These are phyloP conservation scores for Penicillium hesseltinei DNA, from an alignment of 2,329 filamentous ascomycete genomes.

Conservation along the genomic window DNA sequence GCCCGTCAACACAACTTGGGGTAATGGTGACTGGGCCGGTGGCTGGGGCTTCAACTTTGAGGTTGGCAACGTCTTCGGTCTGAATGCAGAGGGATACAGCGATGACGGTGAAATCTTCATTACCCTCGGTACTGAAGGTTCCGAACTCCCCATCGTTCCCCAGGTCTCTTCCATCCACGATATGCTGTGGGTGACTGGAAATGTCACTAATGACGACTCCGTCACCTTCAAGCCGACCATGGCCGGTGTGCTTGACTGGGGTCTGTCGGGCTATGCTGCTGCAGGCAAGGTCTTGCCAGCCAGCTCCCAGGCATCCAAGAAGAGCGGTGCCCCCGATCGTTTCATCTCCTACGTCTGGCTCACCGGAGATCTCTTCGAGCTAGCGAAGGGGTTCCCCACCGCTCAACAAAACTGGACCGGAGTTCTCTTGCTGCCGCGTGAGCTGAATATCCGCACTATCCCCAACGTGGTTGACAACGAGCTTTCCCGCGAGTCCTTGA, in stretches of 20 bases:
- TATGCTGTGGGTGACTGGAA: constrained; percentile 20
- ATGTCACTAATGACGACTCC: constrained; percentile 4
- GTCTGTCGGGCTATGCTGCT: constrained; percentile 17
- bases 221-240: constrained; percentile 18
- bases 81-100: constrained; percentile 18
- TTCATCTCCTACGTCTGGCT: constrained; percentile 21
- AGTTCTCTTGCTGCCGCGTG: constrained; percentile 15
- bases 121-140: constrained; percentile 20
- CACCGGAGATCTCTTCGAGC: constrained; percentile 15
- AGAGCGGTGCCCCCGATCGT: constrained; percentile 17
- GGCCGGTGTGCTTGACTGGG: constrained; percentile 23
- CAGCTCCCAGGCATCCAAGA: constrained; percentile 12
- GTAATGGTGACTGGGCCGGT: constrained; percentile 20
- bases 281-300: constrained; percentile 19
- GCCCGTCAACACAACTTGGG: constrained; percentile 20
- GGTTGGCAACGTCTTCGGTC: constrained; percentile 14
- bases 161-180: constrained; percentile 18
- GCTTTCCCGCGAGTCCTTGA: neutral
- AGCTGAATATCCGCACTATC: constrained; percentile 12
- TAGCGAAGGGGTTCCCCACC: constrained; percentile 12
- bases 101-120: constrained; percentile 15
- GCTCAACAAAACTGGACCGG: constrained; percentile 18
- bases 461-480: constrained; percentile 16
- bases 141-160: constrained; percentile 6
- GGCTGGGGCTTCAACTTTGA: constrained; percentile 24